Evolutionary conservation across 2,329 filamentous ascomycete species (phyloP).

Genomic region (Nigrospora osmanthi): DNA sequence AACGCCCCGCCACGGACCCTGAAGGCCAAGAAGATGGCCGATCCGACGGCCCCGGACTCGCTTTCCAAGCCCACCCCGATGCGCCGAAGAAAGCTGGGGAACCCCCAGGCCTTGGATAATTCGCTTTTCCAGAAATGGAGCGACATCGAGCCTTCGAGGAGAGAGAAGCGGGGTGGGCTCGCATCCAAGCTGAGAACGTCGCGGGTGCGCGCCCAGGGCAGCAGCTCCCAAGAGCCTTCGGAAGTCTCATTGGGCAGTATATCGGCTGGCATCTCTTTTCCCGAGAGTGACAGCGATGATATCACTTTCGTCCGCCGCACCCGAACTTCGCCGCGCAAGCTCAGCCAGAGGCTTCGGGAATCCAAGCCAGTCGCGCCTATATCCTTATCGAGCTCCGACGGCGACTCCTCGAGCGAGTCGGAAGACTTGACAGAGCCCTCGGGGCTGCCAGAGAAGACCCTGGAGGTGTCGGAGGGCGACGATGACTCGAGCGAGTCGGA

Average conservation of each 20-base stretch:
- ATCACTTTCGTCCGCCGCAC: not conserved
- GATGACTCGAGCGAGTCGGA: not conserved
- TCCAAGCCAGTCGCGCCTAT: not conserved
- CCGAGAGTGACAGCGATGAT: not conserved
- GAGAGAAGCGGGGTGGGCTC: conserved; percentile 1
- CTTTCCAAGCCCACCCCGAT: conserved; percentile 14
- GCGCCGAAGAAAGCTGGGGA: conserved; percentile 20
- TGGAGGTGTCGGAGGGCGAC: not conserved
- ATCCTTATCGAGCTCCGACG: conserved; percentile 1
- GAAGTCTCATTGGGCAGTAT: not conserved
- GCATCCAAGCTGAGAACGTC: conserved; percentile 3
- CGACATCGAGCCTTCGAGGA: conserved; percentile 1
- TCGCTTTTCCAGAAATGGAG: conserved; percentile 19
- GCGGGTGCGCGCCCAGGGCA: conserved; percentile 4
- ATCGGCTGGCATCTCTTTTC: not conserved
- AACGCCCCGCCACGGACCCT: not conserved
- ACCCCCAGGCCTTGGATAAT: conserved; percentile 12
- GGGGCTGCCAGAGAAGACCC: not conserved
- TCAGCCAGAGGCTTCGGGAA: conserved; percentile 2
- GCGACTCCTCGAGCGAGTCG: not conserved
- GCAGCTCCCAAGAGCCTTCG: not conserved
- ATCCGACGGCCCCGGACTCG: not conserved
- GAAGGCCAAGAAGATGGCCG: not conserved
- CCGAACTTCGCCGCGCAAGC: conserved; percentile 2
- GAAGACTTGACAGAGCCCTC: not conserved